Evolutionary conservation across 805 yeast genomes (phyloP).

Genomic region (Wickerhamomyces queroliae): DNA sequence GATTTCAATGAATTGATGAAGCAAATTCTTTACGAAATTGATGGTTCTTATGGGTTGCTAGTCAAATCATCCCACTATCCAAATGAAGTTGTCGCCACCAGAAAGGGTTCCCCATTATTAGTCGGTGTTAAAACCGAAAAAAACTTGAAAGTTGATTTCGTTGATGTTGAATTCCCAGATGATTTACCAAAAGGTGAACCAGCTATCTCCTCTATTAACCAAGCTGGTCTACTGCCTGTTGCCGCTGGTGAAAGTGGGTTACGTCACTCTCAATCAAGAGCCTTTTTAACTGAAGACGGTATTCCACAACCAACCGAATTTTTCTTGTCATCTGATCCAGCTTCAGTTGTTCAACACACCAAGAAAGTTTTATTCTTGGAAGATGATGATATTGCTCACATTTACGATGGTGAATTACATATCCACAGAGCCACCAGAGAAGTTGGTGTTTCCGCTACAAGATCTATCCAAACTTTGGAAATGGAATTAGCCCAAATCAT

Average conservation of each 20-base stretch:
- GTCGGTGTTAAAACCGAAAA: conserved; percentile 96
- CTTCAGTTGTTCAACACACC: conserved; percentile 94
- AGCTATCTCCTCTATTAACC: conserved; percentile 15
- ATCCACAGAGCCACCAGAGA: conserved; percentile 92
- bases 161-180: conserved; percentile 91
- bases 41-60: conserved; percentile 95
- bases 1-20: conserved; percentile 92
- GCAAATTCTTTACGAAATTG: conserved; percentile 85
- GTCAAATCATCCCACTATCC: conserved; percentile 92
- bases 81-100: conserved; percentile 91
- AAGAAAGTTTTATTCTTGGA: conserved; percentile 94
- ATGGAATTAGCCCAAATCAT: conserved; percentile 95
- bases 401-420: conserved; percentile 96
- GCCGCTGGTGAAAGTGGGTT: conserved; percentile 50
- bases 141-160: conserved; percentile 94
- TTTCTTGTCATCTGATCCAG: conserved; percentile 94
- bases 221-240: conserved; percentile 40
- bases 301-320: conserved; percentile 92
- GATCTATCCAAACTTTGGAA: conserved; percentile 95
- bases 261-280: conserved; percentile 92
- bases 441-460: conserved; percentile 84
- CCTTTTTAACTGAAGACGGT: conserved; percentile 92
- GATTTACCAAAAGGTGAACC: conserved; percentile 20
- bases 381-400: conserved; percentile 98
- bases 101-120: conserved; percentile 96